phyloP scores from a whole-genome alignment of 2,329 filamentous ascomycete species.

The Orbilia brochopaga region DNA sequence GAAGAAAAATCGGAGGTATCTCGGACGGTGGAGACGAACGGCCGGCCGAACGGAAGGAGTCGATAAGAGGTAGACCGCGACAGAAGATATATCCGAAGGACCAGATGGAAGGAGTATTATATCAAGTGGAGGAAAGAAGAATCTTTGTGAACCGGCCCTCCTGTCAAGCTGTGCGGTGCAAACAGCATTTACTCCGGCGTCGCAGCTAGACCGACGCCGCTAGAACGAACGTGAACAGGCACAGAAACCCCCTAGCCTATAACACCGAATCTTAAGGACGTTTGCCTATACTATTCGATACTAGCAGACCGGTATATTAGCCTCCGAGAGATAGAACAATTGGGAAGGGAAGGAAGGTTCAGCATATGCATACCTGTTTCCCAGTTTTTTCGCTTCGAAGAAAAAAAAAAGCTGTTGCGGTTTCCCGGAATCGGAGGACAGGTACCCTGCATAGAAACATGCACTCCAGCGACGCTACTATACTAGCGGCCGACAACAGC shows the following conservation, averaged over 20 bases:
- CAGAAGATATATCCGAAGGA: constrained; percentile 27
- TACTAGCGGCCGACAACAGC: too few species aligned
- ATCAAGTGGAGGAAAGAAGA: background rate
- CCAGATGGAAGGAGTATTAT: constrained; percentile 14
- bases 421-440: constrained; percentile 50
- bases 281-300: background rate
- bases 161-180: too few species aligned
- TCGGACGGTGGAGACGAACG: constrained; percentile 19
- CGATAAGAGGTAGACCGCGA: constrained; percentile 38
- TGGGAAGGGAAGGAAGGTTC: background rate
- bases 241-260: background rate
- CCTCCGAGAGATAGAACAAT: background rate
- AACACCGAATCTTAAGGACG: background rate
- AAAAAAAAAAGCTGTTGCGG: constrained; percentile 22
- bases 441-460: constrained; percentile 22
- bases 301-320: background rate
- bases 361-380: constrained; percentile 3
- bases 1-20: constrained; percentile 11
- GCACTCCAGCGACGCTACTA: too few species aligned
- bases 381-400: constrained; percentile 21
- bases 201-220: background rate
- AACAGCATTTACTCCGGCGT: too few species aligned
- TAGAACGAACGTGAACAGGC: constrained; percentile 1
- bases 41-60: constrained; percentile 28
- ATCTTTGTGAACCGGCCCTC: background rate